Base-by-base conservation (phyloP, 2,329 filamentous ascomycete species). In the Epichloe sp. region DNA sequence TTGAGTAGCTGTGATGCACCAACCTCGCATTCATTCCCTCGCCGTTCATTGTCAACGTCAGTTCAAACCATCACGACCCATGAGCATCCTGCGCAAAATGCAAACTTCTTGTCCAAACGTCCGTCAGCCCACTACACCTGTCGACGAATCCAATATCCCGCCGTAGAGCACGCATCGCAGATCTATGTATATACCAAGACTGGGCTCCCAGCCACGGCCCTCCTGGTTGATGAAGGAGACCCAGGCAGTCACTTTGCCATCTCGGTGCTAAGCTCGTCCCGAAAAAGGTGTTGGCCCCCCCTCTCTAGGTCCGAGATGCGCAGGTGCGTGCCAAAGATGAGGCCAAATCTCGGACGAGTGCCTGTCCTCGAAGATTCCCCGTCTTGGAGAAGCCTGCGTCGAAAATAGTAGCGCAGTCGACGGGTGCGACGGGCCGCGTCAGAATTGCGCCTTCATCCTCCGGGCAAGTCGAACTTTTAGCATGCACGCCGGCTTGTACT, bases 261-360 rank as follows among this genome's bases (percentile, higher is more conserved):
- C 10, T 14, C 12, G 14, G 7, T 17, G 19, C 49, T 43, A 6
- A 51, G 49, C n/a, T 41, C 36, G 21, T 11, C 42, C 37, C 47
- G 49, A 17, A 45, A 43, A 43, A 12, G 34, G 14, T 5, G 49
- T 47, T 23, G 23, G 23, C 23, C 23, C 21, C 21, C 23, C 23
- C 17, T 3, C 43, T 44, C 23, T 43, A 2, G 21, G 21, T 5
- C 17, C n/a, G n/a, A 36, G 44, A 3, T 3, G 19, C 19, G 19
- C 19, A 21, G 19, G 34, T 51, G 47, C 11, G 49, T 51, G 49
- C 49, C 49, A 36, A 51, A 51, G 19, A 51, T 37, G 49, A 47
- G 49, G 8, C 35, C 15, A 23, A 51, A 51, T 47, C n/a, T 47
- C 49, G 6, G 49, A 46, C 49, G 44, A 43, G 44, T 51, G 49